Evolutionary conservation across 768 basidiomycete genomes (phyloP), one percentile per base, ranked within the genome.

Genomic region (Rhizopogon roseolus): DNA sequence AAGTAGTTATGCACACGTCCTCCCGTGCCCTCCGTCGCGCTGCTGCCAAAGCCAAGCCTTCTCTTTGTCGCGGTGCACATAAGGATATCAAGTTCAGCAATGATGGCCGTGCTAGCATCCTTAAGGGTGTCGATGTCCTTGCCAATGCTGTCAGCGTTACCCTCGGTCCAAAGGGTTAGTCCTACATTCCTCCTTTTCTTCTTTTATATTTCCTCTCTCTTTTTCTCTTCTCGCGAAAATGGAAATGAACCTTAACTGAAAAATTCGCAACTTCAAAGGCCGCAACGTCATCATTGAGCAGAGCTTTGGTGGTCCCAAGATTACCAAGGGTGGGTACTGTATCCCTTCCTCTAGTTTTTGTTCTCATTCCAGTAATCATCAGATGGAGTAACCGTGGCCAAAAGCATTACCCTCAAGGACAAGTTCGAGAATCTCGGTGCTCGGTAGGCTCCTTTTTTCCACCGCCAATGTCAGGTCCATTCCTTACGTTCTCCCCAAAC

Each of bases 381-480:
- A 92, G 93, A 98, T 71, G 96, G 95, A 84, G 96, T 97, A 17
- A 96, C 94, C 27, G 96, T 98, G 38, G 96, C 96, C 54, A 99
- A 98, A 78, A 77, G 93, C 37, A 93, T 99, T 62, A 77, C 85
- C 5, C 81, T 98, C 63, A 86, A 98, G 75, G 93, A 98, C 84
- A 97, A 95, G 73, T 98, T 98, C 66, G 93, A 98, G 80, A 98
- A 98, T 79, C 89, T 98, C 54, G 94, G 95, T 66, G 94, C 95
- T 65, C 89, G 93, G 93, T 95, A 73, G 61, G 85, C 69, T 7
- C 38, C 58, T 49, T 6, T 6, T n/a, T 45, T 14, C 14, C 25
- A 43, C 13, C 10, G 2, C 39, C 1, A 55, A 22, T 8, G 8
- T 7, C 5, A 32, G 16, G 3, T 19, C 16, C 13, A 39, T 32